Evolutionary conservation across 1,139 yeast species (phyloP).

Genomic region (Zygosaccharomyces pseudobailii): DNA sequence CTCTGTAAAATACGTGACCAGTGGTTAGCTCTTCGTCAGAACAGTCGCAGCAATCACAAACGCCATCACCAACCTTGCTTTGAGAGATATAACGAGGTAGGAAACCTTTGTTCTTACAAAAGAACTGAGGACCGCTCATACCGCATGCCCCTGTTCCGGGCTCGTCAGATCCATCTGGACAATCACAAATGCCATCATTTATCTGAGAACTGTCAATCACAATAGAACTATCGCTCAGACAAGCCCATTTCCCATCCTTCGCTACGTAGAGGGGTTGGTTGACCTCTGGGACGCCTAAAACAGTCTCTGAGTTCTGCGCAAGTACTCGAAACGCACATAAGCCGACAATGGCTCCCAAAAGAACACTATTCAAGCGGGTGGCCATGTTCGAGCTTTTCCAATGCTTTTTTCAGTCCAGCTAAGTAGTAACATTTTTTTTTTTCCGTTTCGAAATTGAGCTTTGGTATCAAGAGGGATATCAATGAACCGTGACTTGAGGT

Average conservation of each 20-base stretch:
- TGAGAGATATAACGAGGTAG: slow-evolving; percentile 47
- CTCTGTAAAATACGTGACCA: slow-evolving; percentile 46
- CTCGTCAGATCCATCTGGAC: slow-evolving; percentile 97
- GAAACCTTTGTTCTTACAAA: slow-evolving; percentile 76
- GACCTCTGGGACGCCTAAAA: slow-evolving; percentile 25
- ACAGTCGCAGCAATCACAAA: slow-evolving; percentile 98
- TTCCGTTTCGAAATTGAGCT: background rate
- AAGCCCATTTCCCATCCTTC: slow-evolving; percentile 48
- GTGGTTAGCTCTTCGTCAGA: slow-evolving; percentile 59
- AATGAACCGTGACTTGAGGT: background rate
- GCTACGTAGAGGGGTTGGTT: slow-evolving; percentile 44
- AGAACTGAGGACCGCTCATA: slow-evolving; percentile 43
- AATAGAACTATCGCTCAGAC: slow-evolving; percentile 63
- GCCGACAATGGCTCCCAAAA: background rate
- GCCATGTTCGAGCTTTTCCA: background rate
- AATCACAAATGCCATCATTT: slow-evolving; percentile 89
- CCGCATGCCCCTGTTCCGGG: slow-evolving; percentile 91
- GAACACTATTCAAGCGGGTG: background rate
- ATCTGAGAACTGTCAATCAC: slow-evolving; percentile 55
- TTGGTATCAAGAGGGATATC: background rate
- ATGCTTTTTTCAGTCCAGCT: background rate
- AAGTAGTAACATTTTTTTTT: background rate
- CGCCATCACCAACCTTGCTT: slow-evolving; percentile 76
- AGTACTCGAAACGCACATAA: background rate
- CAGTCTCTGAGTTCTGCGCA: slow-evolving; percentile 2